Percentiles rank a stretch among this genome's conserved stretches.
Evolutionary conservation across 495 filamentous ascomycete species (phyloP).

Genomic region (Daldinia vernicosa): DNA sequence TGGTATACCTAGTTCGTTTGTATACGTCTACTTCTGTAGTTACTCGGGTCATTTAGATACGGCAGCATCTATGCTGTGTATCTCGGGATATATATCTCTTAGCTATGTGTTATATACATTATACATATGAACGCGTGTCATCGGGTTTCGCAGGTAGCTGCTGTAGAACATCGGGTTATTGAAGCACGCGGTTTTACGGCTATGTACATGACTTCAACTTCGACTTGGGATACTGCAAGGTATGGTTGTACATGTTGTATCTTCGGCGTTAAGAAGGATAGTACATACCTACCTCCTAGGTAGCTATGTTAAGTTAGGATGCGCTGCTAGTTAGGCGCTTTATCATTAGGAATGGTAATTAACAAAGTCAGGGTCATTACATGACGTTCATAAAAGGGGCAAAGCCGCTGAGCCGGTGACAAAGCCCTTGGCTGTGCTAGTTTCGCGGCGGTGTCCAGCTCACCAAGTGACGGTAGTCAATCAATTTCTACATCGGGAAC

Average conservation of each 20-base stretch:
- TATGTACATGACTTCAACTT: neutral
- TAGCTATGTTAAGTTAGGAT: neutral
- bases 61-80: neutral
- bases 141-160: neutral
- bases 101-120: neutral
- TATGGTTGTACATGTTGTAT: neutral
- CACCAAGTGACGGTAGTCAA: constrained; percentile 16
- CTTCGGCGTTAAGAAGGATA: neutral
- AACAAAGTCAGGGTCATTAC: neutral
- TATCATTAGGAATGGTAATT: neutral
- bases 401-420: constrained; percentile 8
- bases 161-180: neutral
- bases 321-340: neutral
- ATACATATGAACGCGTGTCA: neutral
- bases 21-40: neutral
- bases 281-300: no score
- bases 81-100: neutral
- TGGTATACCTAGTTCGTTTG: neutral
- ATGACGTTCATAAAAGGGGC: constrained; percentile 1
- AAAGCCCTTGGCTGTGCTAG: constrained; percentile 1
- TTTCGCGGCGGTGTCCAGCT: constrained; percentile 1
- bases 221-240: neutral
- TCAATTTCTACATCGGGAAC: constrained; percentile 26
- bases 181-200: neutral
- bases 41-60: neutral